phyloP scores from a whole-genome alignment of 352 stramenopile species.

The Phytophthora tentaculata region DNA sequence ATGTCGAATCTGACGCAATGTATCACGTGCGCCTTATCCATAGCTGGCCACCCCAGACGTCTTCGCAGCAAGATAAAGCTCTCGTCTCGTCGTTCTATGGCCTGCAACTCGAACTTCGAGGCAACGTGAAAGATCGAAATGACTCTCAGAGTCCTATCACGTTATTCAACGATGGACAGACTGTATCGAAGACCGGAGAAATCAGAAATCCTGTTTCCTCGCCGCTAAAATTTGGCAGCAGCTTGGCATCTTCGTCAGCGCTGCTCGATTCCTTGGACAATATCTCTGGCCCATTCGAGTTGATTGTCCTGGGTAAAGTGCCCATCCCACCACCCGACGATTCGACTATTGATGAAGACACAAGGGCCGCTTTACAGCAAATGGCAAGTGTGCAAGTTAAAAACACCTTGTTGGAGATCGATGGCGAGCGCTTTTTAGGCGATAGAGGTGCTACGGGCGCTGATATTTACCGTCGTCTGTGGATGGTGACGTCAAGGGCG shows the following conservation, averaged over 20 bases:
- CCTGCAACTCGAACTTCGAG: constrained; percentile 50
- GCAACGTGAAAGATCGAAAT: constrained; percentile 4
- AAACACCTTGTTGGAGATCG: constrained; percentile 58
- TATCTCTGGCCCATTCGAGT: constrained; percentile 40
- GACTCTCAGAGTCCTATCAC: constrained; percentile 15
- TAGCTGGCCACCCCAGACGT: constrained; percentile 26
- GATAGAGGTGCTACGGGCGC: constrained; percentile 24
- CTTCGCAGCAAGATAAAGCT: constrained; percentile 13
- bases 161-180: constrained; percentile 23
- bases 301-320: constrained; percentile 42
- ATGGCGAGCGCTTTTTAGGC: constrained; percentile 48
- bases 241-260: constrained; percentile 8
- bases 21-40: constrained; percentile 53
- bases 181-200: constrained; percentile 9
- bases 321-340: constrained; percentile 2
- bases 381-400: constrained; percentile 46
- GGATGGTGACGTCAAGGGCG: constrained; percentile 30
- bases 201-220: constrained; percentile 5
- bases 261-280: constrained; percentile 15
- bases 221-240: constrained; percentile 13
- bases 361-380: constrained; percentile 33
- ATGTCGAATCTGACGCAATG: constrained; percentile 25
- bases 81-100: constrained; percentile 47
- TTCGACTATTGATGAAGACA: constrained; percentile 25
- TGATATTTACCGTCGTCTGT: constrained; percentile 43